These are phyloP conservation scores for Shiraia bambusicola DNA, from an alignment of 2,329 filamentous ascomycete species.

Conservation along the genomic window DNA sequence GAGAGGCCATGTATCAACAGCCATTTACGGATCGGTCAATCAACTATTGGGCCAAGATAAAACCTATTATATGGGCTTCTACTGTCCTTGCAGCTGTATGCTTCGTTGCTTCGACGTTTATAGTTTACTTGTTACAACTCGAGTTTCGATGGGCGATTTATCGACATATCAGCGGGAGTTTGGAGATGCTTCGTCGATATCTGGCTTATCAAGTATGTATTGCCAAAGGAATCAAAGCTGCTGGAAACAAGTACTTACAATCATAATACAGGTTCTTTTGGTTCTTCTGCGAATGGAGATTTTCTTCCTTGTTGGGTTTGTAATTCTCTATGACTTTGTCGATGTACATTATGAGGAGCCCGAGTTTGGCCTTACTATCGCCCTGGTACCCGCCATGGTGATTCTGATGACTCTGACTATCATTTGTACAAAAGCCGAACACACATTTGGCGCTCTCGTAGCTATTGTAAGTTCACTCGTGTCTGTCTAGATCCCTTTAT, in stretches of 20 bases:
- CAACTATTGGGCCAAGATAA: slow-evolving; percentile 9
- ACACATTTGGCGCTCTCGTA: slow-evolving; percentile 8
- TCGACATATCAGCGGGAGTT: slow-evolving; percentile 16
- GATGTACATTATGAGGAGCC: slow-evolving; percentile 24
- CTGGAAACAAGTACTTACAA: not conserved
- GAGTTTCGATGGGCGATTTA: slow-evolving; percentile 25
- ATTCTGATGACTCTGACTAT: slow-evolving; percentile 16
- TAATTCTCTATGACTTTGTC: slow-evolving; percentile 23
- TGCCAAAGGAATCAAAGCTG: not conserved
- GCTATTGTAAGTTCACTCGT: slow-evolving; percentile 14
- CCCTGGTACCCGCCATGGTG: slow-evolving; percentile 22
- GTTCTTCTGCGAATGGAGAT: slow-evolving; percentile 20
- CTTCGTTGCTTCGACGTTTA: slow-evolving; percentile 6
- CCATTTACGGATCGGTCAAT: slow-evolving; percentile 17
- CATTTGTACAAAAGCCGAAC: slow-evolving; percentile 15
- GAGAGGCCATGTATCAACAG: not conserved
- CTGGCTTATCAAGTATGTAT: slow-evolving; percentile 16
- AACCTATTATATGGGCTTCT: slow-evolving; percentile 6
- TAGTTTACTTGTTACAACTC: slow-evolving; percentile 7
- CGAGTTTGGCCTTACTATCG: slow-evolving; percentile 26
- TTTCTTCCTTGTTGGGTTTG: slow-evolving; percentile 25
- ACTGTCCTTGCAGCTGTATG: slow-evolving; percentile 3
- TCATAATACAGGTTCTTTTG: slow-evolving; percentile 13
- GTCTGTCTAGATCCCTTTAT: not conserved
- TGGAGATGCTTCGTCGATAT: slow-evolving; percentile 12